Evolutionary conservation across 2,329 filamentous ascomycete genomes (phyloP).

Genomic region (Fusarium concolor): DNA sequence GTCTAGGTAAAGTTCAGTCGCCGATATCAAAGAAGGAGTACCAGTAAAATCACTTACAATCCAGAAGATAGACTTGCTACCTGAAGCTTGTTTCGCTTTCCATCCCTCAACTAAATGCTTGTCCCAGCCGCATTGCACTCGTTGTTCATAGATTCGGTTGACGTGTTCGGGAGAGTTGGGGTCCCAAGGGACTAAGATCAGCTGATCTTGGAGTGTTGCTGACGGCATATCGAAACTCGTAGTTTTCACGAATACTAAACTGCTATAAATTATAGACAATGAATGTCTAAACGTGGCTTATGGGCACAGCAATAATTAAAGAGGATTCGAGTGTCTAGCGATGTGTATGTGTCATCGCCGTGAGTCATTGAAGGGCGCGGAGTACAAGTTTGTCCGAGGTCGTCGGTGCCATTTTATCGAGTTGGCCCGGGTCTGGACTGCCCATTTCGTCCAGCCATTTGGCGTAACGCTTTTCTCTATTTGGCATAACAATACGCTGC

Average conservation of each 20-base stretch:
- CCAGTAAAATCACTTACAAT: slow-evolving; percentile 21
- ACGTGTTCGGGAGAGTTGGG: slow-evolving; percentile 33
- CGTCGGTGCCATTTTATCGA: too few relatives aligned
- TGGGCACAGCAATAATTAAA: too few relatives aligned
- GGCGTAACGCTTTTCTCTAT: too few relatives aligned
- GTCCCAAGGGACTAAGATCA: slow-evolving; percentile 43
- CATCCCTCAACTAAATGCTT: slow-evolving; percentile 29
- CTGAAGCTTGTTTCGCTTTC: slow-evolving; percentile 29
- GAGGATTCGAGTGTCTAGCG: too few relatives aligned
- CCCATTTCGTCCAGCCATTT: too few relatives aligned
- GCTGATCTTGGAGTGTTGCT: slow-evolving; percentile 2
- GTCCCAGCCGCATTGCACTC: slow-evolving; percentile 42
- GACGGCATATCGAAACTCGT: slow-evolving; percentile 7
- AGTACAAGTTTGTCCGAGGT: slow-evolving; percentile 9
- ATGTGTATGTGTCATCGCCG: not conserved
- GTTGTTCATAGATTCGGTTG: slow-evolving; percentile 25
- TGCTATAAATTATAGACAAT: too few relatives aligned
- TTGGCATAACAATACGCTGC: too few relatives aligned
- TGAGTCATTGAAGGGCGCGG: slow-evolving; percentile 16
- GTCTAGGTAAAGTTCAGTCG: slow-evolving; percentile 22
- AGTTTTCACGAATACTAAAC: too few relatives aligned
- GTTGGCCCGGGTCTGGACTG: too few relatives aligned
- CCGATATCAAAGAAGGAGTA: accelerated
- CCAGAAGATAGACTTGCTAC: slow-evolving; percentile 44
- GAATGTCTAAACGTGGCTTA: too few relatives aligned